Evolutionary conservation across 257 asterid species (phyloP).

Genomic region (Agastache rugosa): DNA sequence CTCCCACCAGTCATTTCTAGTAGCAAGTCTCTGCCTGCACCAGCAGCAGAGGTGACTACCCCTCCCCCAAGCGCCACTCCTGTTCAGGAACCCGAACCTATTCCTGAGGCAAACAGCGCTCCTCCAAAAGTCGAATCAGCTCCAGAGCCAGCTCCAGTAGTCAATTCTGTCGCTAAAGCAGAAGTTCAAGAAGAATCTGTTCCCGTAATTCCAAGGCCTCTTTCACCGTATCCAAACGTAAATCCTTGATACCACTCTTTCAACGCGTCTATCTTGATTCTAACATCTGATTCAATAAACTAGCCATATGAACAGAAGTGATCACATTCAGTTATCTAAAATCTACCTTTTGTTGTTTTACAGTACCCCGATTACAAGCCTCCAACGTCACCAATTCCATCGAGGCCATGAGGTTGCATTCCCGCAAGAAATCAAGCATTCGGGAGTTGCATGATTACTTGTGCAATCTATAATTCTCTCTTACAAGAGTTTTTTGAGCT

Average conservation of each 20-base stretch:
- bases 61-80: constrained; percentile 42
- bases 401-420: constrained; percentile 60
- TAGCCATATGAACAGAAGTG: background rate
- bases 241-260: constrained; percentile 30
- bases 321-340: background rate
- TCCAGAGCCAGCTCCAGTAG: constrained; percentile 49
- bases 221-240: constrained; percentile 92
- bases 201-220: constrained; percentile 61
- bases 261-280: background rate
- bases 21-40: constrained; percentile 69
- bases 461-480: constrained; percentile 30
- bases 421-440: background rate
- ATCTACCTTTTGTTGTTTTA: constrained; percentile 21
- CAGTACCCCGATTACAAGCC: constrained; percentile 99
- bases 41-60: constrained; percentile 51
- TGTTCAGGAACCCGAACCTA: constrained; percentile 48
- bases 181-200: constrained; percentile 55
- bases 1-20: constrained; percentile 56
- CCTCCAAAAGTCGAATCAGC: constrained; percentile 56
- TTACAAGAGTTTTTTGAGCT: constrained; percentile 35
- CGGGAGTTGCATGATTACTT: constrained; percentile 1
- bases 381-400: constrained; percentile 93
- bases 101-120: constrained; percentile 37
- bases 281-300: background rate
- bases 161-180: constrained; percentile 63